A percentile compares a stretch with the other conserved stretches of the same genome.
These are phyloP conservation scores for Nectriaceae sp. DNA, from an alignment of 2,329 filamentous ascomycete species.

Conservation along the genomic window DNA sequence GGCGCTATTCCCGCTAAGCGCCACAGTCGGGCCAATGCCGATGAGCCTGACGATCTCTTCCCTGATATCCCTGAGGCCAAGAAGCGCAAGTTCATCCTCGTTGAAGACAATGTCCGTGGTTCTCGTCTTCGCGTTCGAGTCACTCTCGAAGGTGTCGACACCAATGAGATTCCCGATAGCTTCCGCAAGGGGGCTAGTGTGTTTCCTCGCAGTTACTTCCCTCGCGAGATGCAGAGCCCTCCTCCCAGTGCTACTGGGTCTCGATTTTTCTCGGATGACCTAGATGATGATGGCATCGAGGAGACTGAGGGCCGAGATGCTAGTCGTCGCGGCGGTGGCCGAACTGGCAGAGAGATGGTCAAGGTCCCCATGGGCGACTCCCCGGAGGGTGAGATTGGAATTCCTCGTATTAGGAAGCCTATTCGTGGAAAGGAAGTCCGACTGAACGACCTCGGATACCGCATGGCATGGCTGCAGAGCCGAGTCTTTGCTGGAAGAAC, in stretches of 20 bases:
- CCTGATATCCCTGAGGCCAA: constrained; percentile 87
- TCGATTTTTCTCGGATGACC: constrained; percentile 71
- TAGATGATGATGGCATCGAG: constrained; percentile 56
- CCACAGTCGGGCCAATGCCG: constrained; percentile 48
- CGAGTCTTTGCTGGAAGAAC: constrained; percentile 85
- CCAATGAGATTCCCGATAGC: constrained; percentile 93
- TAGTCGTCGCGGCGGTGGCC: constrained; percentile 37
- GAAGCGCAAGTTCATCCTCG: constrained; percentile 93
- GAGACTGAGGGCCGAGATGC: constrained; percentile 50
- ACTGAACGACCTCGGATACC: constrained; percentile 88
- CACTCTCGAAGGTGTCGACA: constrained; percentile 89
- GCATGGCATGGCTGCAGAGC: constrained; percentile 96
- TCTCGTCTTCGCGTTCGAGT: constrained; percentile 85
- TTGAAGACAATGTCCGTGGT: constrained; percentile 83
- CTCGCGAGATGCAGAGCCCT: constrained; percentile 87
- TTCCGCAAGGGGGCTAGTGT: constrained; percentile 90
- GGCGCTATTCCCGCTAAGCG: constrained; percentile 39
- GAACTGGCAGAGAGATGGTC: constrained; percentile 45
- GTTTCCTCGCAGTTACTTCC: constrained; percentile 88
- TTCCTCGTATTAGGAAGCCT: constrained; percentile 71
- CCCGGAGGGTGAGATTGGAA: constrained; percentile 70
- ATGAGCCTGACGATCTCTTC: constrained; percentile 73
- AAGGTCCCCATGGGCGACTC: constrained; percentile 68
- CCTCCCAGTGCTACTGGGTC: constrained; percentile 74
- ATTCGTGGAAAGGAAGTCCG: constrained; percentile 81